phyloP scores from a whole-genome alignment of 1,284 basidiomycete genomes.

The Tilletia setariae region DNA sequence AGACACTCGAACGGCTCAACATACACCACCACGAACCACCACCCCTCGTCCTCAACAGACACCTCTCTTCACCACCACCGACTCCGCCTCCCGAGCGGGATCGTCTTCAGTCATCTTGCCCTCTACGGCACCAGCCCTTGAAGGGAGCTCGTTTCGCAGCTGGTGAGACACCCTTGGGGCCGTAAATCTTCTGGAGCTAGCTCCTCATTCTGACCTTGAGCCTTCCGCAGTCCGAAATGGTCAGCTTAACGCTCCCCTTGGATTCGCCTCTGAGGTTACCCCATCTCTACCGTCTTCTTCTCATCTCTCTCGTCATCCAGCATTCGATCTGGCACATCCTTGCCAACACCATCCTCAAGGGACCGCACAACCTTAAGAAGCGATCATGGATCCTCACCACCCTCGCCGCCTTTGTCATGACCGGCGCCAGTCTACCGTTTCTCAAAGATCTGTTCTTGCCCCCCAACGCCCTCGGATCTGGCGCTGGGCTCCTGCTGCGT shows the following conservation, averaged over 20 bases:
- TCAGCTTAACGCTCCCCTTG: constrained; percentile 2
- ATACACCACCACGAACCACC: too few species aligned
- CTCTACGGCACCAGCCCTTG: too few species aligned
- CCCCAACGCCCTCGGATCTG: constrained; percentile 12
- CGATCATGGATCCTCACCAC: constrained; percentile 54
- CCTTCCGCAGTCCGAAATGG: background rate
- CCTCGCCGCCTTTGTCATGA: constrained; percentile 44
- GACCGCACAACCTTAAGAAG: constrained; percentile 41
- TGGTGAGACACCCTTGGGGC: too few species aligned
- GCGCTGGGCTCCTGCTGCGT: background rate
- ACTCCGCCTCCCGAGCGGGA: too few species aligned
- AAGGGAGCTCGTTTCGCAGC: too few species aligned
- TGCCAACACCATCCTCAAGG: constrained; percentile 32
- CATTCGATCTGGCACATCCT: constrained; percentile 44
- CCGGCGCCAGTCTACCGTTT: constrained; percentile 41
- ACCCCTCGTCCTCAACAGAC: too few species aligned
- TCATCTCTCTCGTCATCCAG: constrained; percentile 38
- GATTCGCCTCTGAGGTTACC: background rate
- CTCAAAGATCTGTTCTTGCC: constrained; percentile 39
- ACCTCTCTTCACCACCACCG: too few species aligned
- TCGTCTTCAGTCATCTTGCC: too few species aligned
- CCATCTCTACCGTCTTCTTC: constrained; percentile 21
- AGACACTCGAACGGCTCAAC: too few species aligned
- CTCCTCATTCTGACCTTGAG: too few species aligned
- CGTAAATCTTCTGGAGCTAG: too few species aligned